These are phyloP conservation scores for Piedraia hortae DNA, from an alignment of 2,329 filamentous ascomycete species.

Conservation along the genomic window DNA sequence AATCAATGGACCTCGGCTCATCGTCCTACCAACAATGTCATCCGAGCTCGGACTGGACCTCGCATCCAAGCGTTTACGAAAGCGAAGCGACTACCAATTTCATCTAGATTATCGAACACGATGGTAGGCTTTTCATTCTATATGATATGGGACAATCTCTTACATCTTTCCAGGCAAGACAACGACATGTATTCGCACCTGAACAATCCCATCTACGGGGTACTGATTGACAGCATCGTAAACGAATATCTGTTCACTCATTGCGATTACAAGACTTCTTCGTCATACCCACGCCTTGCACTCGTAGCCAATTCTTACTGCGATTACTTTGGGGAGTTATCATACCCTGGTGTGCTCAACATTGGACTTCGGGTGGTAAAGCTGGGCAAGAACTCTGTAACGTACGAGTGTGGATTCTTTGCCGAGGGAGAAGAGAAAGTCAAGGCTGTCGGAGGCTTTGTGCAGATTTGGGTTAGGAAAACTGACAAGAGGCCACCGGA, in stretches of 20 bases:
- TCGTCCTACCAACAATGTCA: no score
- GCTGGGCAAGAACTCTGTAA: conserved; percentile 63
- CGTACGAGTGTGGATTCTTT: conserved; percentile 74
- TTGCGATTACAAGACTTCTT: conserved; percentile 46
- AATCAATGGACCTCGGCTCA: no score
- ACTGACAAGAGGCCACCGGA: conserved; percentile 37
- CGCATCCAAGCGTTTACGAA: conserved; percentile 4
- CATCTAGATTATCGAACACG: conserved; percentile 46
- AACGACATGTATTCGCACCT: conserved; percentile 80
- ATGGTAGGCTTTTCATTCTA: conserved; percentile 29
- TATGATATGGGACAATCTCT: conserved; percentile 2
- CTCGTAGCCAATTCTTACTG: conserved; percentile 67
- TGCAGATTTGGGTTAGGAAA: conserved; percentile 39
- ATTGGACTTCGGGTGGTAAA: conserved; percentile 58
- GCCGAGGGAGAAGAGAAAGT: conserved; percentile 43
- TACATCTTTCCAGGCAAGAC: conserved; percentile 36
- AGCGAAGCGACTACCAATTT: conserved; percentile 35
- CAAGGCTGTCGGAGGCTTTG: conserved; percentile 60
- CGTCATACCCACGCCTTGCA: conserved; percentile 43
- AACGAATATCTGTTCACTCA: conserved; percentile 66
- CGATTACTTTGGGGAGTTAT: conserved; percentile 50
- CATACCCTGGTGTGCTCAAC: conserved; percentile 60
- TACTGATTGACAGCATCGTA: conserved; percentile 48
- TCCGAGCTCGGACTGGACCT: conserved; percentile 4
- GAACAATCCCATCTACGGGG: conserved; percentile 22